A percentile compares a stretch with the other conserved stretches of the same genome.
Evolutionary conservation across 129 eudicot species (phyloP).

Genomic region (Pseudognaphalium luteoalbum): DNA sequence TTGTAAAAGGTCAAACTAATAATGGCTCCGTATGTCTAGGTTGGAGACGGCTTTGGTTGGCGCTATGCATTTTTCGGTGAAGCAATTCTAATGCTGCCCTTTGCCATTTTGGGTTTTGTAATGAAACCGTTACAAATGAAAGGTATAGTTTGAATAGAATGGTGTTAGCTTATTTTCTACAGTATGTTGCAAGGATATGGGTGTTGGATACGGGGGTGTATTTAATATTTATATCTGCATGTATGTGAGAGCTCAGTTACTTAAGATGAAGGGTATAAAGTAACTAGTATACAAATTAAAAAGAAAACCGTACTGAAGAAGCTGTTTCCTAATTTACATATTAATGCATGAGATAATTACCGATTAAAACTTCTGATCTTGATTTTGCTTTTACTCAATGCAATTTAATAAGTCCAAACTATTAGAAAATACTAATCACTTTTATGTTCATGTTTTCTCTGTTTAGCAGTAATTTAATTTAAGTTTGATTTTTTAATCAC

Average conservation of each 20-base stretch:
- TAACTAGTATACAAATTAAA: conserved; percentile 4
- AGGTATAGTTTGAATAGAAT: conserved; percentile 44
- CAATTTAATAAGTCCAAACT: not conserved
- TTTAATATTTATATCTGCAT: not conserved
- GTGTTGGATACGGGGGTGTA: not conserved
- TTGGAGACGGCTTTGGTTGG: conserved; percentile 63
- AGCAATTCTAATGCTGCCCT: conserved; percentile 81
- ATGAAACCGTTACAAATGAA: conserved; percentile 91
- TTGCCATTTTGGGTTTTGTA: conserved; percentile 80
- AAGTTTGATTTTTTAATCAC: not conserved
- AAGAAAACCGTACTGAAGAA: not conserved
- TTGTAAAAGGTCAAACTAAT: not conserved
- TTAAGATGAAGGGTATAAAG: not conserved
- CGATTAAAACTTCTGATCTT: not conserved
- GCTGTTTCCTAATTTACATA: not conserved
- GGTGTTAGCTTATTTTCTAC: not conserved
- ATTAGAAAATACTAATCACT: not conserved
- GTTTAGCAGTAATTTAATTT: not conserved
- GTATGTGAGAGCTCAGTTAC: not conserved
- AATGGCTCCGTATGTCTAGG: conserved; percentile 37
- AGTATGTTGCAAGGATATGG: not conserved
- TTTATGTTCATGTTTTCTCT: not conserved
- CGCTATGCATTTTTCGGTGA: conserved; percentile 78
- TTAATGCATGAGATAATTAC: not conserved
- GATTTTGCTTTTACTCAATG: conserved; percentile 17